Conservation (phyloP, 169 alveolate species). For the Theileria sp. region DNA sequence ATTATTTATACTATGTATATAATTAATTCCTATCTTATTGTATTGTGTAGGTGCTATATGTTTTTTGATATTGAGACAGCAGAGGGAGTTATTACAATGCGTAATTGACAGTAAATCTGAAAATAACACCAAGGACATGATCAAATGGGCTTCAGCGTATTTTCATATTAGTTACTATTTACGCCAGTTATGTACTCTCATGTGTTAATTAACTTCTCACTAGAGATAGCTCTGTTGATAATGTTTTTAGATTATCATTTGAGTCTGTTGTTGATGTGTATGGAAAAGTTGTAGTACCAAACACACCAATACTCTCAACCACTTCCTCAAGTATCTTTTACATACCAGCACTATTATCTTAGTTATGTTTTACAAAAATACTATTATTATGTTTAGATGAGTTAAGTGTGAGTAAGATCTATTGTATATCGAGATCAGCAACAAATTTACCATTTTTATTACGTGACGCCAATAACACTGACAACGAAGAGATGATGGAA, state of each 20-base stretch:
- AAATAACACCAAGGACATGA: constrained; percentile 78
- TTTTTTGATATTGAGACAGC: constrained; percentile 76
- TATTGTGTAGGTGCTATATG: constrained; percentile 68
- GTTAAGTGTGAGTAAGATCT: constrained; percentile 81
- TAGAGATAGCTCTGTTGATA: too few relatives aligned
- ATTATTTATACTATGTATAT: too few relatives aligned
- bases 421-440: constrained; percentile 82
- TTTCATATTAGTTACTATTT: neutral
- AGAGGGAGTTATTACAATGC: constrained; percentile 75
- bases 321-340: constrained; percentile 77
- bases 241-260: constrained; percentile 43
- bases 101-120: constrained; percentile 75
- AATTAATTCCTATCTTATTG: too few relatives aligned
- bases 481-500: constrained; percentile 75
- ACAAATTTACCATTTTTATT: constrained; percentile 93
- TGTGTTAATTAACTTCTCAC: too few relatives aligned
- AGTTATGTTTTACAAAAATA: neutral
- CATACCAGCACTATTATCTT: too few relatives aligned
- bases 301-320: constrained; percentile 85
- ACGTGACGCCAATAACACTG: constrained; percentile 92
- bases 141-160: constrained; percentile 80
- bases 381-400: constrained; percentile 69
- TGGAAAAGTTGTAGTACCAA: constrained; percentile 89
- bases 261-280: constrained; percentile 94
- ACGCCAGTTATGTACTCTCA: too few relatives aligned